Evolutionary conservation across 2,329 filamentous ascomycete genomes (phyloP), one percentile per base, ranked within the genome.

Genomic region (Fusarium torreyae): DNA sequence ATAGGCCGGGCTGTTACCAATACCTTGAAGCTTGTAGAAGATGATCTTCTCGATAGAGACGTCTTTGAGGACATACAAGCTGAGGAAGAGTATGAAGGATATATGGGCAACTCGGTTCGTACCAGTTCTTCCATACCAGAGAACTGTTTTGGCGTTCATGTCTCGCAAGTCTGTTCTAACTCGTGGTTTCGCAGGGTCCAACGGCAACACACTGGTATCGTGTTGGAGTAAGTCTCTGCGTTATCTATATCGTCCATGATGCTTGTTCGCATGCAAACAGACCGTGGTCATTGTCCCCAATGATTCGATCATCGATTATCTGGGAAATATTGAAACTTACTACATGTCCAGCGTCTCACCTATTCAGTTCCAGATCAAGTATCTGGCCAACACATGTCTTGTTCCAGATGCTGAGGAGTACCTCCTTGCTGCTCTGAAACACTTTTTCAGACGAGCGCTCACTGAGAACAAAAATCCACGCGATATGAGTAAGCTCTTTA

Each of bases 41-140:
- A 70, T 0, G 48, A 71, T 9, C 48, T 79, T 8, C 66, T 80
- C 13, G 49, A 75, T 13, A 40, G 57, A 7, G 31, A 66, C 8
- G 55, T 57, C 18, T 79, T 78, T 45, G 63, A 63, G 0, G 58
- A 57, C 7, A 8, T 69, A 1, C 42, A 57, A 0, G 61, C 61
- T 0, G 59, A 74, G 13, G 73, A 77, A 46, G 59, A 73, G 0
- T 76, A 77, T 33, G 63, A 75, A 52, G 70, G 73, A 8, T 77
- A 66, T 22, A 75, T 68, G 66, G 75, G 76, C 1, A 77, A 77
- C 44, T 71, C 9, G 33, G 77, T 79, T 31, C 26, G 66, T 53
- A 31, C 2, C 20, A 15, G 33, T 28, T 9, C 3, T 17, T 24
- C 20, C 11, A 14, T 42, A 14, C 39, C 18, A 20, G 9, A 42